Conservation (phyloP, 345 rosid genomes). For the Passiflora organensis region DNA sequence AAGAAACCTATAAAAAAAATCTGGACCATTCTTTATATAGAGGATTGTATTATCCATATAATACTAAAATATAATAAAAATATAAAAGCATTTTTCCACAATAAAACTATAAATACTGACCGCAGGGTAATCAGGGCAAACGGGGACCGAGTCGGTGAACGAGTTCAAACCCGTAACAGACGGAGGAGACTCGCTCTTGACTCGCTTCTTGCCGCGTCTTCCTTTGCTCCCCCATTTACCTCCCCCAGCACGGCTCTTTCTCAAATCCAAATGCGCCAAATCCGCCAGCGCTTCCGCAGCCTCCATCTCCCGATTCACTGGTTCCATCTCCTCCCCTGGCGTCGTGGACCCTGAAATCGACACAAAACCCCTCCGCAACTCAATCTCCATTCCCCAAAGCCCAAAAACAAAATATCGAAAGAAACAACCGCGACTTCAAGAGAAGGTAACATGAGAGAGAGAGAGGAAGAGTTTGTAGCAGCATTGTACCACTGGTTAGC, state of each 20-base stretch:
- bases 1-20: too few relatives aligned
- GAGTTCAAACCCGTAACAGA: slow-evolving; percentile 34
- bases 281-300: slow-evolving; percentile 92
- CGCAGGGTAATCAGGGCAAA: slow-evolving; percentile 41
- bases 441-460: slow-evolving; percentile 2
- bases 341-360: slow-evolving; percentile 19
- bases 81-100: too few relatives aligned
- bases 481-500: slow-evolving; percentile 17
- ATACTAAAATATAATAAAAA: too few relatives aligned
- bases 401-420: slow-evolving; percentile 7
- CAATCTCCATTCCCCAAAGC: slow-evolving; percentile 29
- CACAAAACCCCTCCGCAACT: slow-evolving; percentile 21
- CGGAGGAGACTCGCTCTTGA: slow-evolving; percentile 54
- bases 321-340: slow-evolving; percentile 38
- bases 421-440: slow-evolving; percentile 11
- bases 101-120: slow-evolving; percentile 8
- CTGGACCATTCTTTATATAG: too few relatives aligned
- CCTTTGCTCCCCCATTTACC: slow-evolving; percentile 68
- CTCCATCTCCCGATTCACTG: slow-evolving; percentile 51
- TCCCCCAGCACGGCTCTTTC: slow-evolving; percentile 29
- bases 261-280: slow-evolving; percentile 54
- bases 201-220: slow-evolving; percentile 57
- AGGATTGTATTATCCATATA: too few relatives aligned
- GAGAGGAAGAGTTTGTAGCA: not conserved
- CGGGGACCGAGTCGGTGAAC: slow-evolving; percentile 24